Evolutionary conservation across 306 rosid genomes (phyloP), one percentile per base, ranked within the genome.

Genomic region (Styphnolobium japonicum): DNA sequence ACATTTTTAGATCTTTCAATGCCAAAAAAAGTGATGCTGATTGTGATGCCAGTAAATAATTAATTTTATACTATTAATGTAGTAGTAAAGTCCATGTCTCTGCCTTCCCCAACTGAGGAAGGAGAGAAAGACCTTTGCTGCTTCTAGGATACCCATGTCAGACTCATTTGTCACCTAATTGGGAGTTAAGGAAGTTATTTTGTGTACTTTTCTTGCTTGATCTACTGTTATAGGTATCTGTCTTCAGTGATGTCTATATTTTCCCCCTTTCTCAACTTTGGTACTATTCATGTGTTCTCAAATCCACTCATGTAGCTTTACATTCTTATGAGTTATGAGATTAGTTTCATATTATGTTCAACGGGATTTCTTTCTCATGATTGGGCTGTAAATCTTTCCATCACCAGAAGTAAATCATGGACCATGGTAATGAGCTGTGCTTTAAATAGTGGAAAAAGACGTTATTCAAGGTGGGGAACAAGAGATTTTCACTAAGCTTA

Each of bases 361-460:
- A 46, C 27, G 6, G 34, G 34, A 60, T 70, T 6, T 15, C 27
- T 78, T 46, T 61, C 11, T 71, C 39, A 48, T 42, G 64, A 22
- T 64, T 65, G 64, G 33, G 19, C 4, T 46, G 66, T 2, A 33
- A 34, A 62, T 69, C 11, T 37, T 71, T 10, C 63, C 14, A 9
- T 62, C 49, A 27, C 52, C 60, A 61, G 6, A 76, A 39, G 63
- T 70, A 39, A 61, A 52, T 22, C 43, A 77, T 63, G 46, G 46
- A 40, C 34, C 55, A 49, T 23, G 29, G 14, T 46, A 78, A 71
- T 45, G 46, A 36, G 42, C 15, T 76, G 46, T 14, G 31, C 48
- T 64, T 72, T 33, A 58, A 49, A 52, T 53, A 10, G 69, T 29
- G 42, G 42, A 82, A 82, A 39, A 76, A 11, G 68, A 39, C 46